phyloP scores from a whole-genome alignment of 345 rosid genomes.

The Heritiera fomes region DNA sequence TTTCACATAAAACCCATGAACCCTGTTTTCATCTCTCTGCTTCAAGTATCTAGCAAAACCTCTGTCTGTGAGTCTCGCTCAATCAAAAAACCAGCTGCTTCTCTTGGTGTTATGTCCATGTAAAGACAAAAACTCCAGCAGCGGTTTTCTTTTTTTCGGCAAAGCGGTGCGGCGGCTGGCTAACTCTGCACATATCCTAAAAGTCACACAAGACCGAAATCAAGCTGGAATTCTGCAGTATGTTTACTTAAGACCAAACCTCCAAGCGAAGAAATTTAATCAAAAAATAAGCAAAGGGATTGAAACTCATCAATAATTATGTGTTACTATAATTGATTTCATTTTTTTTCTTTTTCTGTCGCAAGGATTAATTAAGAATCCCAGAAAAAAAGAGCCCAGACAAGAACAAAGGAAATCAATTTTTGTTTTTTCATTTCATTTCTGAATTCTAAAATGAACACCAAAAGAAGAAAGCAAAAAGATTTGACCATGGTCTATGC shows the following conservation, averaged over 20 bases:
- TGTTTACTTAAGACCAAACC: neutral
- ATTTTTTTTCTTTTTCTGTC: neutral
- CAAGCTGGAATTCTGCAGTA: neutral
- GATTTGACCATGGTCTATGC: slow-evolving; percentile 25
- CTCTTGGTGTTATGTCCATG: neutral
- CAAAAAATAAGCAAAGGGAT: neutral
- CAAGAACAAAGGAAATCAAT: neutral
- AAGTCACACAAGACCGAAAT: neutral
- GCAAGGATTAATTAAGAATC: neutral
- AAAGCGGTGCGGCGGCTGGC: neutral
- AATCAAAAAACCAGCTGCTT: neutral
- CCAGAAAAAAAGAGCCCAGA: neutral
- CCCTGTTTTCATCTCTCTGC: neutral
- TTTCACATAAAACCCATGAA: slow-evolving; percentile 7
- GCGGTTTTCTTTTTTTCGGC: too few relatives aligned
- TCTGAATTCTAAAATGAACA: slow-evolving; percentile 12
- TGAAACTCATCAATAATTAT: neutral
- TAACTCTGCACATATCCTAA: neutral
- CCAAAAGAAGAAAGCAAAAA: neutral
- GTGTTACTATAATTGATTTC: neutral
- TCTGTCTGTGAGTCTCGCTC: neutral
- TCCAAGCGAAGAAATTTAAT: slow-evolving; percentile 3
- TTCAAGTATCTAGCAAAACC: neutral
- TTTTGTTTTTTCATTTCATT: slow-evolving; percentile 1
- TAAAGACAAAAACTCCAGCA: slow-evolving; percentile 1